Conservation (phyloP, 2,329 filamentous ascomycete genomes). For the Cladosporium halotolerans region DNA sequence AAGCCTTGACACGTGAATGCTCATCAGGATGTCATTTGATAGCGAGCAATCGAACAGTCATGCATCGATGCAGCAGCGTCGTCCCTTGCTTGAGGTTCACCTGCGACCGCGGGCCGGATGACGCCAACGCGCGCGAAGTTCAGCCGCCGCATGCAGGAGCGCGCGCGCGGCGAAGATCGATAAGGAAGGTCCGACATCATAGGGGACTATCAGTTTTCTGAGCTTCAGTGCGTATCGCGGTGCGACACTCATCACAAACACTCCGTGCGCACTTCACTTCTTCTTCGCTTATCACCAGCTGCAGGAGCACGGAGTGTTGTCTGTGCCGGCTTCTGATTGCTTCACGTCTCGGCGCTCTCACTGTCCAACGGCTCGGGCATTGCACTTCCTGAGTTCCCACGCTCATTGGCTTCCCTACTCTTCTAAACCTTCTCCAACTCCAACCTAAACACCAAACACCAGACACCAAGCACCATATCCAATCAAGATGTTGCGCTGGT, state of each 20-base stretch:
- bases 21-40: no score
- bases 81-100: not conserved
- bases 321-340: not conserved
- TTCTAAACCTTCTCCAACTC: not conserved
- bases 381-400: not conserved
- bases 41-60: not conserved
- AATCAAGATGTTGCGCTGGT: slow-evolving; percentile 39
- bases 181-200: not conserved
- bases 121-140: not conserved
- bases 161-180: not conserved
- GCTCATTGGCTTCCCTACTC: not conserved
- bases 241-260: no score
- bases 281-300: not conserved
- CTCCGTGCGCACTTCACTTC: not conserved
- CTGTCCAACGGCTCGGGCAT: slow-evolving; percentile 3
- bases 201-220: not conserved
- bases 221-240: no score
- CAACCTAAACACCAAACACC: not conserved
- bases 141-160: not conserved
- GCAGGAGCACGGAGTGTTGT: not conserved
- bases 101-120: not conserved
- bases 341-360: not conserved
- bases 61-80: not conserved
- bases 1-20: no score
- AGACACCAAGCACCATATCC: not conserved